Evolutionary conservation across 2,329 filamentous ascomycete genomes (phyloP), one percentile per base, ranked within the genome.

Genomic region (Hypoxylon sp.): DNA sequence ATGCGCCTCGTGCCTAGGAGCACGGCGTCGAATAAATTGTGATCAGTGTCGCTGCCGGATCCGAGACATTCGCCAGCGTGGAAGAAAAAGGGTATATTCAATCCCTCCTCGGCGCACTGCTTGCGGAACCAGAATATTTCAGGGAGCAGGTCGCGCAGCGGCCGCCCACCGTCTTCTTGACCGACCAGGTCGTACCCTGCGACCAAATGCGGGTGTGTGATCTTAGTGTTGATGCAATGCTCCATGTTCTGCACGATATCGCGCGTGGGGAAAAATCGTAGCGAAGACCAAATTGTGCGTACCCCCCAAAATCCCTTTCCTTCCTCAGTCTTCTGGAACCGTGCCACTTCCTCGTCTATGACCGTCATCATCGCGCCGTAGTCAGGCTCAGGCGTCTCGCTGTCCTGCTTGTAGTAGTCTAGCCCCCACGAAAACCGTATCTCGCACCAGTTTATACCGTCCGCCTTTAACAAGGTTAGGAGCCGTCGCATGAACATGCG

Each of bases 51-150:
- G 73, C 90, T 90, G 30, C 94, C 94, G 67, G 92, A 90, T 30
- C 93, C 94, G 0, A 97, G 88, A 35, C 90, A 93, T 81, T 98
- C 95, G 71, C 95, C 95, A 0, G 95, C 95, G 79, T 98, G 95
- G 83, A 98, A 97, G 84, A 97, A 97, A 83, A 98, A 97, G 0
- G 95, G 95, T 8, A 99, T 90, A 55, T 94, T 89, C 40, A 98
- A 88, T 2, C 88, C 89, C 75, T 94, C 91, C 76, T 92, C 86
- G 0, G 89, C 88, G 78, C 94, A 98, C 74, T 91, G 89, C 79
- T 95, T 95, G 71, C 91, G 90, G 85, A 98, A 98, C 94, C 94
- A 98, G 80, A 98, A 95, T 0, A 98, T 83, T 76, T 97, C 89
- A 0, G 95, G 94, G 0, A 95, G 86, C 2, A 97, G 82, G 72